Conservation (phyloP, 2,329 filamentous ascomycete species). For the Alternaria triticimaculans region DNA sequence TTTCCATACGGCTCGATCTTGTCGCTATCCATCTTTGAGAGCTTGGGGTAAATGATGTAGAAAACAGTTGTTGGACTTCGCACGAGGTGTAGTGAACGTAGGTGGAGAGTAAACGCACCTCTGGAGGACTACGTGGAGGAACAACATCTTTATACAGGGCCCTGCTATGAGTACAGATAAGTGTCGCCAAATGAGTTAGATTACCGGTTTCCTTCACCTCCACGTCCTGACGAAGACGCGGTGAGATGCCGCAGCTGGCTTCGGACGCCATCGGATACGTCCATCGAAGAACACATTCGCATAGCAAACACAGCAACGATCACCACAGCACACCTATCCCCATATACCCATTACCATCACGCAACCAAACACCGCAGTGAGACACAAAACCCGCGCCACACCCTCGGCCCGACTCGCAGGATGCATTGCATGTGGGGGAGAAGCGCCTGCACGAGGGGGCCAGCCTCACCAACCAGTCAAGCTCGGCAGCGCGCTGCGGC, state of each 20-base stretch:
- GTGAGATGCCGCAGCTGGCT: not conserved
- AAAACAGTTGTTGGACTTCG: not conserved
- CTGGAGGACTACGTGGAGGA: too few relatives aligned
- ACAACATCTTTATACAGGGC: too few relatives aligned
- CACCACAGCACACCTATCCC: not conserved
- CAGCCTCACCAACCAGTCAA: not conserved
- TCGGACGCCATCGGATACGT: not conserved
- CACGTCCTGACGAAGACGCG: not conserved
- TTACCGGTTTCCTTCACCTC: not conserved
- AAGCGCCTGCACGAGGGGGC: not conserved
- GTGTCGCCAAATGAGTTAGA: too few relatives aligned
- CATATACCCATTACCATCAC: not conserved
- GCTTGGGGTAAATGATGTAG: accelerated
- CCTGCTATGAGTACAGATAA: too few relatives aligned
- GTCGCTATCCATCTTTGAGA: not conserved
- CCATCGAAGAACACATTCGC: not conserved
- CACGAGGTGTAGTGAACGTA: too few relatives aligned
- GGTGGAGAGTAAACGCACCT: too few relatives aligned
- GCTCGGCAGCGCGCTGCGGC: not conserved
- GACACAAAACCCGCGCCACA: not conserved
- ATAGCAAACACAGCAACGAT: not conserved
- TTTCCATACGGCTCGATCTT: not conserved
- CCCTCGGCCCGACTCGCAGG: not conserved
- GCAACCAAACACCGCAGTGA: not conserved
- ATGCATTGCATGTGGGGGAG: not conserved